These are phyloP conservation scores for Penicillium sp. DNA, from an alignment of 2,329 filamentous ascomycete species.

Conservation along the genomic window DNA sequence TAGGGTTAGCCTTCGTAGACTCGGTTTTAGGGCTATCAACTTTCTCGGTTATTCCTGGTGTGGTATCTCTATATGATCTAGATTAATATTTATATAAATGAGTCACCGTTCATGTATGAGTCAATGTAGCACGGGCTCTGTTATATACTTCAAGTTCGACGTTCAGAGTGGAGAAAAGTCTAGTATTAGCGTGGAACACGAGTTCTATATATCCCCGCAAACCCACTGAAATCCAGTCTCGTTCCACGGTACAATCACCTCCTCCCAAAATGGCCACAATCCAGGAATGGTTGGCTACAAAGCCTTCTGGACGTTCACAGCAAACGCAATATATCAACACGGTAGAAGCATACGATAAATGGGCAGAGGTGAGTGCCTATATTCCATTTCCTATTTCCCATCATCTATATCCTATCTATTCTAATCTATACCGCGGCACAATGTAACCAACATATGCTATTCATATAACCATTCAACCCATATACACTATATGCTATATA, in stretches of 20 bases:
- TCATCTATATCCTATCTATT: not conserved
- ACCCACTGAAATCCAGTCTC: not conserved
- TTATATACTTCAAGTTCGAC: not conserved
- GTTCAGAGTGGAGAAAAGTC: not conserved
- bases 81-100: not conserved
- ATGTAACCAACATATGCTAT: not conserved
- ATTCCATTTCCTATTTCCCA: not conserved
- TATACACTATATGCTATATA: not conserved
- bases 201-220: not conserved
- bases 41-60: not conserved
- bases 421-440: not conserved
- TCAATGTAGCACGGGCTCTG: not conserved
- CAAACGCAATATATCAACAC: slow-evolving; percentile 35
- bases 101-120: not conserved
- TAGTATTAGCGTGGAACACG: not conserved
- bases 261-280: slow-evolving; percentile 23
- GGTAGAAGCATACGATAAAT: slow-evolving; percentile 40
- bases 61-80: not conserved
- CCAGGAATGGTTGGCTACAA: slow-evolving; percentile 18
- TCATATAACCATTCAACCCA: no score
- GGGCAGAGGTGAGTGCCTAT: slow-evolving; percentile 33
- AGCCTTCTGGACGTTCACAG: not conserved
- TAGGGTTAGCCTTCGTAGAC: not conserved
- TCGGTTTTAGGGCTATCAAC: not conserved
- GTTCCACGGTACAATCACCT: not conserved